Conservation (phyloP, 2,329 filamentous ascomycete genomes). For the Alternaria consortialis region DNA sequence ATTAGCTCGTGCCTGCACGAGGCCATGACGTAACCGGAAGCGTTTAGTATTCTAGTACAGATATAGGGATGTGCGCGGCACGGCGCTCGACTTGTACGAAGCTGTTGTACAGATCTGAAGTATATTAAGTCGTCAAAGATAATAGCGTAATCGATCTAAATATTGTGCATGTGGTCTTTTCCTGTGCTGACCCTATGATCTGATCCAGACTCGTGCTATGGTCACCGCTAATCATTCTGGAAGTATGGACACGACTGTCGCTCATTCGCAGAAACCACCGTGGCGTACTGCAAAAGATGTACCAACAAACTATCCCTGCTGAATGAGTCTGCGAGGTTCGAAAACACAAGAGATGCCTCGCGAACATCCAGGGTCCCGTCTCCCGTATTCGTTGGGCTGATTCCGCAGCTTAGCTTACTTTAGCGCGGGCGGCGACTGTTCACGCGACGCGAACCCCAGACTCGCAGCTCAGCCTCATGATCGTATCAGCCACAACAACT, state of each 20-base stretch:
- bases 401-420: slow-evolving; percentile 4
- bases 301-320: neutral
- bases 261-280: neutral
- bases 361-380: neutral
- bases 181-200: neutral
- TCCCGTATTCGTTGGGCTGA: slow-evolving; percentile 1
- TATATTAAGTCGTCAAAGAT: neutral
- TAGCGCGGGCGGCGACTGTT: neutral
- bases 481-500: slow-evolving; percentile 14
- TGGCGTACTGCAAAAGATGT: neutral
- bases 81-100: slow-evolving; percentile 1
- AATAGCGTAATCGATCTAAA: slow-evolving; percentile 8
- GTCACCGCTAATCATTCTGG: neutral
- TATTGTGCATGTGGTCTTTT: neutral
- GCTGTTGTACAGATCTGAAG: slow-evolving; percentile 2
- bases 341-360: neutral
- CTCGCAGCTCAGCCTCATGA: slow-evolving; percentile 18
- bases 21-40: slow-evolving; percentile 1
- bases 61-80: neutral
- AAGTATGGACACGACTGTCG: neutral
- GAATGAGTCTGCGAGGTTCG: neutral
- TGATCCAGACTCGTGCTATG: neutral
- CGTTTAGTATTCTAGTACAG: neutral
- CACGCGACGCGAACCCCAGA: slow-evolving; percentile 5
- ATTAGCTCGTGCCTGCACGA: slow-evolving; percentile 39